These are phyloP conservation scores for Colletotrichum camelliae DNA, from an alignment of 2,329 filamentous ascomycete genomes.

Conservation along the genomic window DNA sequence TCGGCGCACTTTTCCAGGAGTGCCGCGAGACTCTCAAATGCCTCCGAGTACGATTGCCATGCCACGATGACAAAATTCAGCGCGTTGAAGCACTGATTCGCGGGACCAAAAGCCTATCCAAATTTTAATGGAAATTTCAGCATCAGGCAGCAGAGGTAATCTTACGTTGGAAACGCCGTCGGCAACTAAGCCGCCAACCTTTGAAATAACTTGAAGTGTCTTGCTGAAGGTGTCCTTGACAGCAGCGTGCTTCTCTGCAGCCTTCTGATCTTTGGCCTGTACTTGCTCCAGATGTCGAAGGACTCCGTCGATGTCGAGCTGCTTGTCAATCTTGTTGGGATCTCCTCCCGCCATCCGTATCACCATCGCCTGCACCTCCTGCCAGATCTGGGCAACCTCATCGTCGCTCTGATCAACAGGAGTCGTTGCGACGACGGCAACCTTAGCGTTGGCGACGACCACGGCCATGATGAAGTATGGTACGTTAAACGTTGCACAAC, in stretches of 20 bases:
- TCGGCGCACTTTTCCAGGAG: slow-evolving; percentile 36
- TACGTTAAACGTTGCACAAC: neutral
- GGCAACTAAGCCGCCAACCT: slow-evolving; percentile 36
- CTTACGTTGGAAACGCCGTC: slow-evolving; percentile 30
- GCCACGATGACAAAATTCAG: slow-evolving; percentile 40
- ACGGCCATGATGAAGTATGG: neutral
- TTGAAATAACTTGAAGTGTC: slow-evolving; percentile 38
- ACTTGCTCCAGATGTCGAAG: slow-evolving; percentile 28
- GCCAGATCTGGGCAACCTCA: slow-evolving; percentile 37
- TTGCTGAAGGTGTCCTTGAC: slow-evolving; percentile 31
- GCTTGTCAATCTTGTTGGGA: slow-evolving; percentile 26
- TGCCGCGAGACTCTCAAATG: slow-evolving; percentile 36
- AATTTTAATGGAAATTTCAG: neutral
- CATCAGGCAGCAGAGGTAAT: no score
- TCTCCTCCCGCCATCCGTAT: slow-evolving; percentile 35
- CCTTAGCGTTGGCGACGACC: neutral
- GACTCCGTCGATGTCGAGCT: slow-evolving; percentile 33
- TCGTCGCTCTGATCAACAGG: neutral
- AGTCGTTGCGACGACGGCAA: neutral
- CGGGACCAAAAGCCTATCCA: slow-evolving; percentile 35
- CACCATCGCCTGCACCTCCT: slow-evolving; percentile 35
- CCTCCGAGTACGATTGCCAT: slow-evolving; percentile 39
- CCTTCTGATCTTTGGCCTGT: slow-evolving; percentile 30
- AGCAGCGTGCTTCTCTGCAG: slow-evolving; percentile 30
- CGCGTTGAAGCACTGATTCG: slow-evolving; percentile 39